Percentiles rank a stretch among this genome's conserved stretches.
phyloP scores from a whole-genome alignment of 306 rosid species.

The Rubus parviflorus region DNA sequence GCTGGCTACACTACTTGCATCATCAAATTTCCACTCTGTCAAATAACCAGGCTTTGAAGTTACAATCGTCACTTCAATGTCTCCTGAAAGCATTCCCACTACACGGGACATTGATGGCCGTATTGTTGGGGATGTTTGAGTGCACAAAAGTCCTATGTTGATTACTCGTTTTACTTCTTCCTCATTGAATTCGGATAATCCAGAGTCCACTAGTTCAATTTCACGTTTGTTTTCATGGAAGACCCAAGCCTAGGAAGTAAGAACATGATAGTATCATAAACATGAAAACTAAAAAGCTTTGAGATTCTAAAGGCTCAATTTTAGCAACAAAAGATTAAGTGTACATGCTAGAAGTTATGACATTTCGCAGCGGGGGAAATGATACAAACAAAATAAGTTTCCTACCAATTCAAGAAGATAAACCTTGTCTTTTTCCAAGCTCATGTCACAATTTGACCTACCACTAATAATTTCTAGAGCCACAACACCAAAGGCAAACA shows the following conservation, averaged over 20 bases:
- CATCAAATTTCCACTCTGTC: slow-evolving; percentile 67
- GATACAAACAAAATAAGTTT: background rate
- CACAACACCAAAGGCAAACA: slow-evolving; percentile 83
- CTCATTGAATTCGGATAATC: slow-evolving; percentile 34
- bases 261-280: background rate
- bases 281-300: no score
- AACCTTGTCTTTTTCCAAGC: slow-evolving; percentile 50
- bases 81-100: slow-evolving; percentile 75
- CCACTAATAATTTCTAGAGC: slow-evolving; percentile 75
- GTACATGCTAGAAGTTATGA: no score
- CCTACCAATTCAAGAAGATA: slow-evolving; percentile 78
- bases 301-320: background rate
- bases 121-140: slow-evolving; percentile 57
- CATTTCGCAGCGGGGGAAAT: no score
- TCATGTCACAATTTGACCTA: slow-evolving; percentile 60
- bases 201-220: slow-evolving; percentile 51
- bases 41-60: slow-evolving; percentile 60
- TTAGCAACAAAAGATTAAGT: background rate
- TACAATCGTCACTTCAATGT: slow-evolving; percentile 53
- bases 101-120: slow-evolving; percentile 74
- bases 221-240: slow-evolving; percentile 47
- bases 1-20: slow-evolving; percentile 29
- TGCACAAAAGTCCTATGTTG: slow-evolving; percentile 60
- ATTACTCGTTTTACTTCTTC: slow-evolving; percentile 52
- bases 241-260: slow-evolving; percentile 55